Evolutionary conservation across 495 filamentous ascomycete genomes (phyloP).

Genomic region (Neurospora tetrasperma): DNA sequence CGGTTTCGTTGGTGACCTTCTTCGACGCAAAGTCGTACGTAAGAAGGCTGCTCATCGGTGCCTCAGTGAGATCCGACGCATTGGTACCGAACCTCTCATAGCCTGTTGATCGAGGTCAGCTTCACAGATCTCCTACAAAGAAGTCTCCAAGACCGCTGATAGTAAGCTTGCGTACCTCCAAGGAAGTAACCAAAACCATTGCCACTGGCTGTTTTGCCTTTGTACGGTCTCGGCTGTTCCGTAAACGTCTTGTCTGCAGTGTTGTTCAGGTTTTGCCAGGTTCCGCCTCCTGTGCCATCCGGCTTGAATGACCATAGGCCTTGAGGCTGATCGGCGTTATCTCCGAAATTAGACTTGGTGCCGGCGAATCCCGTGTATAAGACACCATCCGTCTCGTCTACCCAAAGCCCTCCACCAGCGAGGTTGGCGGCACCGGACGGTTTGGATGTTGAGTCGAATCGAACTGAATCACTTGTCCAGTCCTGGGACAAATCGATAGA

Average conservation of each 20-base stretch:
- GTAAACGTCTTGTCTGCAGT: conserved; percentile 12
- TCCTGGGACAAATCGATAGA: conserved; percentile 14
- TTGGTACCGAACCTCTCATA: not conserved
- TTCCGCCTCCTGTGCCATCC: conserved; percentile 3
- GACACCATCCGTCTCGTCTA: conserved; percentile 6
- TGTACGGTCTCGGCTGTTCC: conserved; percentile 7
- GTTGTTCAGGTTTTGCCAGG: conserved; percentile 15
- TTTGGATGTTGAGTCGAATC: conserved; percentile 10
- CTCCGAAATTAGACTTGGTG: conserved; percentile 5
- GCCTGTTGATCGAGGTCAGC: not conserved
- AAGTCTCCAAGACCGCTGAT: not conserved
- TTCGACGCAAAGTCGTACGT: conserved; percentile 10
- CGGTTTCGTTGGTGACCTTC: not conserved
- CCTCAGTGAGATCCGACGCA: not conserved
- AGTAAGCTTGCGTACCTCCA: conserved; percentile 5
- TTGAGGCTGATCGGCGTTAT: conserved; percentile 3
- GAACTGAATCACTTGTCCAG: conserved; percentile 10
- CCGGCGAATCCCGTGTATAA: conserved; percentile 20
- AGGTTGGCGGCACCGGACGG: conserved; percentile 9
- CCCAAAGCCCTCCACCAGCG: conserved; percentile 14
- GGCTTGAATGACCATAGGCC: conserved; percentile 18
- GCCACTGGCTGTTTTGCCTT: conserved; percentile 9
- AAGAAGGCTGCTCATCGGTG: conserved; percentile 2
- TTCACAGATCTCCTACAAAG: not conserved
- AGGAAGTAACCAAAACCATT: conserved; percentile 13